A percentile compares a stretch with the other conserved stretches of the same genome.
Conservation (phyloP, 2,329 filamentous ascomycete genomes). For the Sporothrix protearum region DNA sequence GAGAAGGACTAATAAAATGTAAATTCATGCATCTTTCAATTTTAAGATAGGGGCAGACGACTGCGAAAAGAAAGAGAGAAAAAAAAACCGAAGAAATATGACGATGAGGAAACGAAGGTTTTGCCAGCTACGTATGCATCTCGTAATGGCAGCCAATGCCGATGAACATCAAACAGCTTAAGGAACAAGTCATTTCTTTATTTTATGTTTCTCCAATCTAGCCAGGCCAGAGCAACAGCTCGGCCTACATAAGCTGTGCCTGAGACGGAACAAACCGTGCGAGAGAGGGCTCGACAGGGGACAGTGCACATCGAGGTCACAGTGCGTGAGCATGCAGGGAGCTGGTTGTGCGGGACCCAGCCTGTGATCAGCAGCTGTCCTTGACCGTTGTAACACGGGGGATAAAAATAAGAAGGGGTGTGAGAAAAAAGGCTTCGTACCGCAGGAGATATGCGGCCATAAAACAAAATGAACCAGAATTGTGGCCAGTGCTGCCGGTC, state of each 20-base stretch:
- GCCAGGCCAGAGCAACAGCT: background rate
- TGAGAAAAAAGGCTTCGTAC: background rate
- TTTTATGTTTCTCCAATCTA: background rate
- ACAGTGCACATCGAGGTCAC: background rate
- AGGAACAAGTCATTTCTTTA: background rate
- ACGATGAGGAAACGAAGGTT: background rate
- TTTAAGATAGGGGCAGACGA: background rate
- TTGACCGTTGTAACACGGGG: background rate
- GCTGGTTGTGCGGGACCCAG: background rate
- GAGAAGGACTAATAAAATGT: background rate
- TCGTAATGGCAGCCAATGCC: background rate
- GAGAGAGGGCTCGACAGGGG: background rate
- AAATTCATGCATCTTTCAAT: background rate
- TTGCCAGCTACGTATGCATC: background rate
- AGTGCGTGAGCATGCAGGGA: background rate
- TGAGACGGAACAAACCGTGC: constrained; percentile 14
- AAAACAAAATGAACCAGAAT: background rate
- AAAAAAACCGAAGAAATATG: background rate
- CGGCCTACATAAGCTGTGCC: constrained; percentile 10
- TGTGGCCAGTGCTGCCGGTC: background rate
- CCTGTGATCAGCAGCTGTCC: background rate
- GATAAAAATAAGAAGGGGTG: background rate
- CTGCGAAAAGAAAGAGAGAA: background rate
- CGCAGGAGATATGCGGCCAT: background rate
- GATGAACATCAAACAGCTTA: background rate